Percentiles rank a stretch among this genome's conserved stretches.
phyloP scores from a whole-genome alignment of 129 eudicot species.

The Kitagawia praeruptora region DNA sequence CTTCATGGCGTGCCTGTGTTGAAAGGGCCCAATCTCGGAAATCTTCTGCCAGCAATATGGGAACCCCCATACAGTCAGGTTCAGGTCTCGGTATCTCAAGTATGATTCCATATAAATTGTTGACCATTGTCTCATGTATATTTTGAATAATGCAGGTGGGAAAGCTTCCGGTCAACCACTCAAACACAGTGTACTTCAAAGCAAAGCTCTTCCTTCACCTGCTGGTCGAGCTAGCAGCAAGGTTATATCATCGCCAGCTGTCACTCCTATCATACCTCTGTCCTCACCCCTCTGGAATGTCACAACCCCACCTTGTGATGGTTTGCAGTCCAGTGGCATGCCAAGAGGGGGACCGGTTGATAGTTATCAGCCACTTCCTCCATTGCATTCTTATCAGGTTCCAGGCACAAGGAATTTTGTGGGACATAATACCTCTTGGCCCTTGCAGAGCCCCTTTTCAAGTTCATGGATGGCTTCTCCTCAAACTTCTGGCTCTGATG shows the following conservation, averaged over 20 bases:
- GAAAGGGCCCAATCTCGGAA: conserved; percentile 67
- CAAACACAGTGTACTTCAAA: conserved; percentile 41
- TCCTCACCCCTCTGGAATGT: conserved; percentile 91
- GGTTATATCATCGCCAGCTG: conserved; percentile 33
- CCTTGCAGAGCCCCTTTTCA: conserved; percentile 48
- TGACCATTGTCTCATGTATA: conserved; percentile 18
- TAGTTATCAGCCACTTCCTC: conserved; percentile 46
- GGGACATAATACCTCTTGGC: conserved; percentile 62
- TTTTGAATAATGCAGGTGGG: conserved; percentile 34
- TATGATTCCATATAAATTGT: neutral
- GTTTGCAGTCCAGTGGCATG: conserved; percentile 31
- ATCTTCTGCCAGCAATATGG: conserved; percentile 32
- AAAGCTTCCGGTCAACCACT: conserved; percentile 40
- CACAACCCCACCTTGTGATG: conserved; percentile 52
- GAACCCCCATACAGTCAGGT: conserved; percentile 47
- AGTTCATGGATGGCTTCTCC: conserved; percentile 79
- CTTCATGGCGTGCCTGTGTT: conserved; percentile 64
- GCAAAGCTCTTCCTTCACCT: conserved; percentile 41
- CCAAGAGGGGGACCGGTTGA: conserved; percentile 44
- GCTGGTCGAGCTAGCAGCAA: conserved; percentile 44
- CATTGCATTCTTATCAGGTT: conserved; percentile 56
- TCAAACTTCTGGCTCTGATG: conserved; percentile 44
- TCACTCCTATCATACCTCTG: conserved; percentile 55
- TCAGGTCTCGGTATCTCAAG: conserved; percentile 31
- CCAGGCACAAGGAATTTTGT: conserved; percentile 39